Evolutionary conservation across 441 rosid species (phyloP).

Genomic region (Arabidopsis lyrata): DNA sequence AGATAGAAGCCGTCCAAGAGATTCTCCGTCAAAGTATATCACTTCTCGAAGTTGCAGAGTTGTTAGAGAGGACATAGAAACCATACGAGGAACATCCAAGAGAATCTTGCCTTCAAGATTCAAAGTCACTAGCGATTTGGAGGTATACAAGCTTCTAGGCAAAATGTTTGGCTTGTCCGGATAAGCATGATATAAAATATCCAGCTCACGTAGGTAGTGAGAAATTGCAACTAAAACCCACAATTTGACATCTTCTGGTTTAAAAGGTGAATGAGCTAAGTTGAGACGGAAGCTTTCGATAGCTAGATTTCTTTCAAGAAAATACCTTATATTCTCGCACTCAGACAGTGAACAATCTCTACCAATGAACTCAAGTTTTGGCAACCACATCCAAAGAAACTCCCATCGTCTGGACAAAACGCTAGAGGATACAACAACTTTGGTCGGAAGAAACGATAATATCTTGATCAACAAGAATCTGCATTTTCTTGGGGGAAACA

Average conservation of each 20-base stretch:
- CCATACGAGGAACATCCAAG: conserved; percentile 32
- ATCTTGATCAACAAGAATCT: background rate
- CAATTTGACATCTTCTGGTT: background rate
- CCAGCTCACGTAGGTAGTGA: conserved; percentile 3
- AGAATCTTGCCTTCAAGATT: background rate
- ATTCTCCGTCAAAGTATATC: background rate
- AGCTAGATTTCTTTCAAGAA: too few species aligned
- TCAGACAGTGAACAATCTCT: too few species aligned
- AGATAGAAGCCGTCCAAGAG: conserved; percentile 3
- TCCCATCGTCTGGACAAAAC: too few species aligned
- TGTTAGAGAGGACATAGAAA: conserved; percentile 21
- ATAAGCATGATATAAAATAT: background rate
- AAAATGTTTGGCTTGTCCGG: background rate
- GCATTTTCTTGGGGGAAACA: background rate
- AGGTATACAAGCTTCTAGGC: conserved; percentile 21
- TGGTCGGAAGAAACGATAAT: too few species aligned
- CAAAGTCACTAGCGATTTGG: conserved; percentile 9
- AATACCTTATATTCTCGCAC: too few species aligned
- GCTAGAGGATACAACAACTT: too few species aligned
- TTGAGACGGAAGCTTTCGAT: background rate
- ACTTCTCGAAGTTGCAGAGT: background rate
- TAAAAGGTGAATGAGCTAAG: background rate
- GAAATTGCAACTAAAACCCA: background rate
- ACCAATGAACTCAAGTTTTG: too few species aligned
- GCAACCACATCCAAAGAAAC: too few species aligned